Evolutionary conservation across 2,329 filamentous ascomycete genomes (phyloP).

Genomic region (Paracoccidioides brasiliensis): DNA sequence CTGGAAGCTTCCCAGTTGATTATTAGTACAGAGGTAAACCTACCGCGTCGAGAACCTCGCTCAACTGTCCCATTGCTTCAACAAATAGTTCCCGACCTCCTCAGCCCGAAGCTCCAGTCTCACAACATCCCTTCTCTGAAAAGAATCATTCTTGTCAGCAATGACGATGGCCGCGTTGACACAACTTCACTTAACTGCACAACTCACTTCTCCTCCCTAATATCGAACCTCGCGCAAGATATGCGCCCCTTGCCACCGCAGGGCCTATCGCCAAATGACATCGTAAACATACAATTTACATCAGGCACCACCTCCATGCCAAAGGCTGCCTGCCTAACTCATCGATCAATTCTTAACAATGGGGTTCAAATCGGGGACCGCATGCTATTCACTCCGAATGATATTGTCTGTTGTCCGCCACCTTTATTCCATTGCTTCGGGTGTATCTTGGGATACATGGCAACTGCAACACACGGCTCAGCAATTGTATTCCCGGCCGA

Average conservation of each 20-base stretch:
- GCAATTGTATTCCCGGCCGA: constrained; percentile 75
- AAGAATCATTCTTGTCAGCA: constrained; percentile 66
- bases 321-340: constrained; percentile 81
- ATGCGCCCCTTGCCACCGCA: constrained; percentile 33
- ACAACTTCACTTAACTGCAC: constrained; percentile 29
- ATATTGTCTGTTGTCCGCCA: constrained; percentile 55
- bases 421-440: constrained; percentile 65
- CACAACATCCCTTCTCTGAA: constrained; percentile 54
- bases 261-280: constrained; percentile 48
- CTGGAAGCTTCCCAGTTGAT: constrained; percentile 62
- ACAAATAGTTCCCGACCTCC: constrained; percentile 39
- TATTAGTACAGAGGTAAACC: constrained; percentile 75
- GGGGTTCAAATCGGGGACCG: constrained; percentile 69
- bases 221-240: constrained; percentile 30
- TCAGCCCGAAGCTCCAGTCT: constrained; percentile 36
- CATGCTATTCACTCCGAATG: constrained; percentile 63
- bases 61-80: constrained; percentile 47
- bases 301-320: constrained; percentile 84
- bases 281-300: constrained; percentile 93
- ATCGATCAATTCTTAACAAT: constrained; percentile 84
- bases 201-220: constrained; percentile 36
- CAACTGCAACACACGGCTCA: constrained; percentile 69
- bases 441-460: constrained; percentile 86
- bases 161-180: constrained; percentile 47
- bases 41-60: constrained; percentile 51